A percentile compares a stretch with the other conserved stretches of the same genome.
These are phyloP conservation scores for Typha latifolia DNA, from an alignment of 176 grass and related monocot species.

Conservation along the genomic window DNA sequence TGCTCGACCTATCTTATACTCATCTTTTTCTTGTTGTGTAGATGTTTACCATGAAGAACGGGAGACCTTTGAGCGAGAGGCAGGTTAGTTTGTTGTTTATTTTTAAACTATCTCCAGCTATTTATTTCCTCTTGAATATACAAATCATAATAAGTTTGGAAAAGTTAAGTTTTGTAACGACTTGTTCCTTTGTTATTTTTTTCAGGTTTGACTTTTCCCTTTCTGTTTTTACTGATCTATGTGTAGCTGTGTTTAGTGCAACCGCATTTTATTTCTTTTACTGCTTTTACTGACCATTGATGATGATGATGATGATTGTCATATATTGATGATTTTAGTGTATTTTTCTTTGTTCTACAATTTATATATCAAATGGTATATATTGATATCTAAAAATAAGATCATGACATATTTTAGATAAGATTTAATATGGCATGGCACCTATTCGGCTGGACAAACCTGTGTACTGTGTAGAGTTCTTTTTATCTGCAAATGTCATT, in stretches of 20 bases:
- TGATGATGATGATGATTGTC: too few species aligned
- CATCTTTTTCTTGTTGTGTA: conserved; percentile 32
- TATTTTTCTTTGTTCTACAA: too few species aligned
- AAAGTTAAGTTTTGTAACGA: background rate
- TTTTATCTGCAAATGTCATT: background rate
- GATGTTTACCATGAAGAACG: conserved; percentile 93
- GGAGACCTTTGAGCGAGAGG: conserved; percentile 74
- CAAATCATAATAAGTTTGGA: background rate
- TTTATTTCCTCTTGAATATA: background rate
- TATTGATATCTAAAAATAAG: background rate
- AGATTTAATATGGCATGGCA: background rate
- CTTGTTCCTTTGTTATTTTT: too few species aligned
- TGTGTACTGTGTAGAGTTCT: background rate
- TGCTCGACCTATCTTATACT: conserved; percentile 6
- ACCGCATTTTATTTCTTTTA: too few species aligned
- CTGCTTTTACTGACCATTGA: too few species aligned
- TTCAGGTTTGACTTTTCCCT: too few species aligned
- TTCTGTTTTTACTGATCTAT: too few species aligned
- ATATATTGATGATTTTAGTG: too few species aligned
- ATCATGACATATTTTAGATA: background rate
- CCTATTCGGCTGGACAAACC: background rate
- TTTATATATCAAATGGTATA: too few species aligned
- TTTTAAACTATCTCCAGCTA: background rate
- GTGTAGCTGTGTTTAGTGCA: too few species aligned
- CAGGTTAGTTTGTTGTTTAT: conserved; percentile 47